Conservation (phyloP, 352 stramenopile species). For the Globisporangium cystogenes region DNA sequence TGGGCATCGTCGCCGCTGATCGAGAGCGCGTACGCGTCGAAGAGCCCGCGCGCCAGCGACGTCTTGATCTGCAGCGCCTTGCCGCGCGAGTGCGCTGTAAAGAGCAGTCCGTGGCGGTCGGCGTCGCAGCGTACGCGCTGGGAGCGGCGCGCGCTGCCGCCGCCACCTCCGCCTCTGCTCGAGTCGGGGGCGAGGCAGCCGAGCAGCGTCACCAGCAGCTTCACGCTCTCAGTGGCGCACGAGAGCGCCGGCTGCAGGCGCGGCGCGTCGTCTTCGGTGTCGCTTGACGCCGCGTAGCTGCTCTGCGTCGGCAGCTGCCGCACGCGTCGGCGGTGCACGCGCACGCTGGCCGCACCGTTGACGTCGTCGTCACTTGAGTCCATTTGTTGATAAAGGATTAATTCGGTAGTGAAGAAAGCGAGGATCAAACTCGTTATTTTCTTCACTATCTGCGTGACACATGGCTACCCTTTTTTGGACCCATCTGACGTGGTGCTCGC, state of each 20-base stretch:
- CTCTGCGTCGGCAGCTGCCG: conserved; percentile 3
- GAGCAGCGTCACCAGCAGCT: conserved; percentile 70
- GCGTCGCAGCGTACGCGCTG: conserved; percentile 77
- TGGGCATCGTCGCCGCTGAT: conserved; percentile 6
- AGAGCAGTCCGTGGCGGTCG: conserved; percentile 53
- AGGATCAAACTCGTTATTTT: too few species aligned
- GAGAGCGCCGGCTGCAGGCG: conserved; percentile 28
- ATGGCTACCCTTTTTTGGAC: conserved; percentile 14
- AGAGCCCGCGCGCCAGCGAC: conserved; percentile 65
- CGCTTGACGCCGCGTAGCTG: background rate
- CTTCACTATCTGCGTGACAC: too few species aligned
- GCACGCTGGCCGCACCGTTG: background rate
- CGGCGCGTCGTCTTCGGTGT: background rate
- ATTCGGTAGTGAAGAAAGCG: background rate
- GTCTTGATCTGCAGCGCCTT: conserved; percentile 88
- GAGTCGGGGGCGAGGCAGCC: conserved; percentile 28
- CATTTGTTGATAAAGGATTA: background rate
- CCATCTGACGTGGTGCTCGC: too few species aligned
- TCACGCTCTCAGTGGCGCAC: conserved; percentile 64
- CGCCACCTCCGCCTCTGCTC: background rate
- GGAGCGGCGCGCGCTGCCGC: background rate
- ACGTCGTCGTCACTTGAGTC: background rate
- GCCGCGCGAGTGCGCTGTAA: conserved; percentile 76
- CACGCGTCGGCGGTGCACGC: conserved; percentile 4
- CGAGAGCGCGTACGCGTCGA: conserved; percentile 59